These are phyloP conservation scores for Pseudonitzschia pungens DNA, from an alignment of 108 stramenopile genomes.

Conservation along the genomic window DNA sequence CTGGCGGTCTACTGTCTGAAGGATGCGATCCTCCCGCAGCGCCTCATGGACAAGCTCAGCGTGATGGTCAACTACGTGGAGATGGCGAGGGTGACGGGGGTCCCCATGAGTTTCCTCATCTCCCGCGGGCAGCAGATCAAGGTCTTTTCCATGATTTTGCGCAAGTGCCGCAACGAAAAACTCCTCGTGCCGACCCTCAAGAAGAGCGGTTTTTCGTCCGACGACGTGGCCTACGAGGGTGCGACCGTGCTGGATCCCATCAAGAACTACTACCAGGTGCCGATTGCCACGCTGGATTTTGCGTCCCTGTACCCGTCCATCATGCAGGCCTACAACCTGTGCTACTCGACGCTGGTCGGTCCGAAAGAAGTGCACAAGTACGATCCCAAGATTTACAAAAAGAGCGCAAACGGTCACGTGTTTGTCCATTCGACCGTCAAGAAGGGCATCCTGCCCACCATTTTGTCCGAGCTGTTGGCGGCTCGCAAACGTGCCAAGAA, in stretches of 20 bases:
- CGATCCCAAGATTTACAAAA: slow-evolving; percentile 74
- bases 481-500: slow-evolving; percentile 98
- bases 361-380: slow-evolving; percentile 71
- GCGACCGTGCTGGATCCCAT: slow-evolving; percentile 99
- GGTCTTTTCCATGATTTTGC: slow-evolving; percentile 97
- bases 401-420: slow-evolving; percentile 88
- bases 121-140: slow-evolving; percentile 99
- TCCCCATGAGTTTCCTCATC: slow-evolving; percentile 95
- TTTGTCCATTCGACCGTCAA: slow-evolving; percentile 91
- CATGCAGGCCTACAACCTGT: slow-evolving; percentile 99
- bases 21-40: slow-evolving; percentile 94
- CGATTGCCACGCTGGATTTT: slow-evolving; percentile 99
- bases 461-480: slow-evolving; percentile 79
- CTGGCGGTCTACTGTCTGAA: slow-evolving; percentile 99
- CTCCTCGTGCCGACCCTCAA: slow-evolving; percentile 93
- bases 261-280: slow-evolving; percentile 96
- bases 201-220: slow-evolving; percentile 57
- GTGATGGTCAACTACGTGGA: slow-evolving; percentile 99
- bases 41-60: slow-evolving; percentile 96
- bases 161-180: slow-evolving; percentile 89
- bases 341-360: slow-evolving; percentile 94
- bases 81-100: slow-evolving; percentile 99
- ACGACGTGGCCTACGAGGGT: slow-evolving; percentile 94
- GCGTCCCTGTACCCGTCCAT: slow-evolving; percentile 99
- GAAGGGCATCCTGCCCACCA: slow-evolving; percentile 96